Evolutionary conservation across 495 filamentous ascomycete species (phyloP).

Genomic region (Lophium mytilinum): DNA sequence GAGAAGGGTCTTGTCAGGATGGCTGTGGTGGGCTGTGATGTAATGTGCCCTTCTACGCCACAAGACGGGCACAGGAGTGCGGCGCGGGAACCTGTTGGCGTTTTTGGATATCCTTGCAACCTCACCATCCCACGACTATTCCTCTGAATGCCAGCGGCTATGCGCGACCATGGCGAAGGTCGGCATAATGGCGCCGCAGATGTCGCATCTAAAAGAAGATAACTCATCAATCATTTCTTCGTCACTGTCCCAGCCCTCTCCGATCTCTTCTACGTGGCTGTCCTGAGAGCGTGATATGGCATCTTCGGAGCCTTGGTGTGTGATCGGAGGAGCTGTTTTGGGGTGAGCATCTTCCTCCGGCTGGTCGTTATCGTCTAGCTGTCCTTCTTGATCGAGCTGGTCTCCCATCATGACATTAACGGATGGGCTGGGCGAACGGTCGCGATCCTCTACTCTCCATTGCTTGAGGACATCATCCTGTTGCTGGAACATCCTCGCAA

Average conservation of each 20-base stretch:
- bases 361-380: slow-evolving; percentile 3
- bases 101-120: too few relatives aligned
- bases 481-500: slow-evolving; percentile 36
- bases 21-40: too few relatives aligned
- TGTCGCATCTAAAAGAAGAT: slow-evolving; percentile 38
- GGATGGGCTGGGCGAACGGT: slow-evolving; percentile 22
- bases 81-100: too few relatives aligned
- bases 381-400: neutral
- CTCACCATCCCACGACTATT: neutral
- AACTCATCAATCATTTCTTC: slow-evolving; percentile 31
- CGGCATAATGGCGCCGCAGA: slow-evolving; percentile 60
- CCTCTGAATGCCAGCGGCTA: slow-evolving; percentile 55
- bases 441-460: slow-evolving; percentile 49
- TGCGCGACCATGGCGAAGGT: slow-evolving; percentile 67
- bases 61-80: too few relatives aligned
- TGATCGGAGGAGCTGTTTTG: neutral
- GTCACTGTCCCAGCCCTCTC: slow-evolving; percentile 41
- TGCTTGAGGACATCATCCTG: slow-evolving; percentile 58
- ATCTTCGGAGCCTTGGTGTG: slow-evolving; percentile 15
- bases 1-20: too few relatives aligned
- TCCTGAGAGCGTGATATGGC: slow-evolving; percentile 21
- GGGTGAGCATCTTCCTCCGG: neutral
- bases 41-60: too few relatives aligned
- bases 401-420: neutral
- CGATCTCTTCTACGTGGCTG: slow-evolving; percentile 23